Base-by-base conservation (phyloP, 257 asterid genomes). In the Anisodus tanguticus region DNA sequence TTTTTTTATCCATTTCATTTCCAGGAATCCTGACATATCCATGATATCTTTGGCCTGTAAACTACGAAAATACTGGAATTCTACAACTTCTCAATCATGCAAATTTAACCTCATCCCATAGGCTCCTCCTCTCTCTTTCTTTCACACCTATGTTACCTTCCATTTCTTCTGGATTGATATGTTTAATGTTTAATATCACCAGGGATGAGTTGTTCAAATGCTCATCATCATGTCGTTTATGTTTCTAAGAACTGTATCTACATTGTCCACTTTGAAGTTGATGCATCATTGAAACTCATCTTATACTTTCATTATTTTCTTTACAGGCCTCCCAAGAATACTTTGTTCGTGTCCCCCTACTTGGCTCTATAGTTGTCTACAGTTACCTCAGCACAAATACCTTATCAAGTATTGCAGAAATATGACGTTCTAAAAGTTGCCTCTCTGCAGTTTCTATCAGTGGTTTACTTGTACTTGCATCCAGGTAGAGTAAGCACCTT, bases 361-460 rank as follows among this genome's bases (percentile, higher is more conserved):
- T 9, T 16, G 78, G 16, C 78, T 41, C 54, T 69, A 69, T 16
- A 69, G 78, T 41, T 69, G 54, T 69, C 45, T 39, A 69, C 54
- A 69, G 54, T 69, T 69, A 69, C 16, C 54, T 69, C 78, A 69
- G 78, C 78, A 69, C 39, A 69, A 87, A 79, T 80, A 92, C 99
- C 95, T 96, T 96, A 84, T 96, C 99, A 85, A 97, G 92, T 87
- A 95, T 93, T n/a, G 94, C 93, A 84, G 92, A 85, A 83, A 90
- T 87, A 80, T 95, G 99, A 31, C 94, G 90, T 88, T 95, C 94
- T 84, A 97, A 95, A 79, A 97, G 94, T 85, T 93, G 97, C 78
- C 81, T 90, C 88, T 97, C 99, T 86, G 96, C 93, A 59, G 98
- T 93, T 62, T 94, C 93, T 82, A 97, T 91, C 54, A 97, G 85